A percentile compares a stretch with the other conserved stretches of the same genome.
Conservation (phyloP, 805 yeast genomes). For the Wickerhamomyces sydowiorum region DNA sequence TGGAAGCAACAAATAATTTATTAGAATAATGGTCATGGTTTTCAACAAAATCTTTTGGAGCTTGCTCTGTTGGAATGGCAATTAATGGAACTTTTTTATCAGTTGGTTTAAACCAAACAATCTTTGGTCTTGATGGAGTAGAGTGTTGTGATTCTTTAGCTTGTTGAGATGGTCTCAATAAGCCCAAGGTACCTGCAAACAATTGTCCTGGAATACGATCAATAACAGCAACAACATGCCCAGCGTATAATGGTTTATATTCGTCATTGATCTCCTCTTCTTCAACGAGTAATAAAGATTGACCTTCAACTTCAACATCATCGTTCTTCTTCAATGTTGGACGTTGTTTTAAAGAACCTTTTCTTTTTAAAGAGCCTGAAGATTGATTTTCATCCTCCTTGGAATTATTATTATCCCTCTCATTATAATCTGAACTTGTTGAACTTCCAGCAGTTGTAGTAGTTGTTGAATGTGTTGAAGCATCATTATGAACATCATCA, state of each 20-base stretch:
- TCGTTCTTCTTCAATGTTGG: conserved; percentile 97
- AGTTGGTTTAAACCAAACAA: conserved; percentile 98
- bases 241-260: conserved; percentile 90
- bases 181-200: conserved; percentile 90
- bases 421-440: conserved; percentile 7
- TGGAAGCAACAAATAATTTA: conserved; percentile 86
- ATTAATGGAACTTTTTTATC: conserved; percentile 96
- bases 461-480: conserved; percentile 48
- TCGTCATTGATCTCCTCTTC: conserved; percentile 95
- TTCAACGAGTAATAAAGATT: conserved; percentile 82
- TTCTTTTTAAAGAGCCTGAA: conserved; percentile 50
- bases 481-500: conserved; percentile 78
- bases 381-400: background rate
- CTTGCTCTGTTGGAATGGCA: conserved; percentile 98
- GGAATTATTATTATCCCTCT: conserved; percentile 16
- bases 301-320: conserved; percentile 98
- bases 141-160: conserved; percentile 50
- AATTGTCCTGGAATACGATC: conserved; percentile 97
- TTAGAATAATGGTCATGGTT: conserved; percentile 80
- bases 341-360: conserved; percentile 88
- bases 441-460: conserved; percentile 13
- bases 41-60: conserved; percentile 91
- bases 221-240: conserved; percentile 96
- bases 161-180: conserved; percentile 93
- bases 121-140: conserved; percentile 60